A percentile compares a stretch with the other conserved stretches of the same genome.
These are phyloP conservation scores for Davidsoniella neocaledoniae DNA, from an alignment of 2,329 filamentous ascomycete species.

Conservation along the genomic window DNA sequence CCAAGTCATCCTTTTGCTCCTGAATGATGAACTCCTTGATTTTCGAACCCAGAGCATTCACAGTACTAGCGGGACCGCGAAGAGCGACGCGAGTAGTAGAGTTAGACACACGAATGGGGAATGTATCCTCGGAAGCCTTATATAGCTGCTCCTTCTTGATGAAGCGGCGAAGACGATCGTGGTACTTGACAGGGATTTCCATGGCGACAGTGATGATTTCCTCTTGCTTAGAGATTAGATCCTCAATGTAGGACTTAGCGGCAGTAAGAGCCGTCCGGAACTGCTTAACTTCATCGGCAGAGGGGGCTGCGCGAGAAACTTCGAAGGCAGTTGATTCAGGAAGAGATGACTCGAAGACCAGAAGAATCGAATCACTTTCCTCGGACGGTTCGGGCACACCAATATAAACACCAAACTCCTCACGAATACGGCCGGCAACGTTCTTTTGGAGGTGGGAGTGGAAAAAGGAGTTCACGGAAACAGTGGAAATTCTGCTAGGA, in stretches of 20 bases:
- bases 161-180: slow-evolving; percentile 45
- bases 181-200: slow-evolving; percentile 38
- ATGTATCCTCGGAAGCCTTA: slow-evolving; percentile 34
- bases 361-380: slow-evolving; percentile 42
- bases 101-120: slow-evolving; percentile 42
- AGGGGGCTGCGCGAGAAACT: slow-evolving; percentile 29
- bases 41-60: slow-evolving; percentile 56
- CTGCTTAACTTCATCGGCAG: slow-evolving; percentile 33
- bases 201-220: slow-evolving; percentile 31
- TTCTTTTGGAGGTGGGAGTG: slow-evolving; percentile 53
- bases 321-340: slow-evolving; percentile 30
- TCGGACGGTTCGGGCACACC: slow-evolving; percentile 51
- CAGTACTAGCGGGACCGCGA: slow-evolving; percentile 57
- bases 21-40: slow-evolving; percentile 66
- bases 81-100: slow-evolving; percentile 49
- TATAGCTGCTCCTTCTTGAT: slow-evolving; percentile 48
- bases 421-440: slow-evolving; percentile 44
- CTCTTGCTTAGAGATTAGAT: slow-evolving; percentile 43
- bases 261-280: slow-evolving; percentile 40
- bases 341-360: slow-evolving; percentile 57
- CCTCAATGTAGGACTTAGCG: slow-evolving; percentile 38
- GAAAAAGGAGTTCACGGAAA: slow-evolving; percentile 64
- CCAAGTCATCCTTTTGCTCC: slow-evolving; percentile 83
- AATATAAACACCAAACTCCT: slow-evolving; percentile 55
- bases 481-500: slow-evolving; percentile 49